Conservation (phyloP, 2,329 filamentous ascomycete genomes). For the Teratosphaeria destructans region DNA sequence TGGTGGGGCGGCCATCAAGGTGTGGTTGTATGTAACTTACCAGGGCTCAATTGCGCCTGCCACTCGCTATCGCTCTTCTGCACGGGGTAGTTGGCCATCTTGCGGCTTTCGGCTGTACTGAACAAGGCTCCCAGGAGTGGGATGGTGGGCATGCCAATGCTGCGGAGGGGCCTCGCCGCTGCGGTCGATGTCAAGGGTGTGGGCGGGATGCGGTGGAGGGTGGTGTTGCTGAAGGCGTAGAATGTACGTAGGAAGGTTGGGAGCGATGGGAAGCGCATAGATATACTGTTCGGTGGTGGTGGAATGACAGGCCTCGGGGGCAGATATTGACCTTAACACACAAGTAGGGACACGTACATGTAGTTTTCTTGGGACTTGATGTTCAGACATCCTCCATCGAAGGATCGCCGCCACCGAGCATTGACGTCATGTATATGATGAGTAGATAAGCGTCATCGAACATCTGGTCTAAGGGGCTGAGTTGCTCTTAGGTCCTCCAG, state of each 20-base stretch:
- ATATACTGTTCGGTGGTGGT: neutral
- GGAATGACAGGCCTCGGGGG: neutral
- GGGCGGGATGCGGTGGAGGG: constrained; percentile 16
- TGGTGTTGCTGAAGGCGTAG: constrained; percentile 38
- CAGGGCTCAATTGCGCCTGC: constrained; percentile 69
- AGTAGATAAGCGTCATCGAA: too few relatives aligned
- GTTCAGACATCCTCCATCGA: too few relatives aligned
- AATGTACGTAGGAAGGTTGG: constrained; percentile 39
- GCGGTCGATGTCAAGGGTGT: constrained; percentile 17
- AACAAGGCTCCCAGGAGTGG: constrained; percentile 73
- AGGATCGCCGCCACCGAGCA: too few relatives aligned
- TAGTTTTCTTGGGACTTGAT: too few relatives aligned
- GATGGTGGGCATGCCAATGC: constrained; percentile 58
- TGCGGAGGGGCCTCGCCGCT: constrained; percentile 23
- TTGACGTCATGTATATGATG: too few relatives aligned
- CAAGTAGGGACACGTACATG: too few relatives aligned
- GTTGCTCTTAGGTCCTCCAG: too few relatives aligned
- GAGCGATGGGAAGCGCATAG: constrained; percentile 43
- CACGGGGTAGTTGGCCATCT: constrained; percentile 63
- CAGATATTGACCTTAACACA: too few relatives aligned
- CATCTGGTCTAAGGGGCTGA: too few relatives aligned
- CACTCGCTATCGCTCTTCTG: constrained; percentile 75
- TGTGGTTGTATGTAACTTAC: constrained; percentile 33
- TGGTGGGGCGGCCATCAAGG: neutral
- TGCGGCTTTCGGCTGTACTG: constrained; percentile 45